phyloP scores from a whole-genome alignment of 805 yeast species.

The Cyberlindnera meyerae region DNA sequence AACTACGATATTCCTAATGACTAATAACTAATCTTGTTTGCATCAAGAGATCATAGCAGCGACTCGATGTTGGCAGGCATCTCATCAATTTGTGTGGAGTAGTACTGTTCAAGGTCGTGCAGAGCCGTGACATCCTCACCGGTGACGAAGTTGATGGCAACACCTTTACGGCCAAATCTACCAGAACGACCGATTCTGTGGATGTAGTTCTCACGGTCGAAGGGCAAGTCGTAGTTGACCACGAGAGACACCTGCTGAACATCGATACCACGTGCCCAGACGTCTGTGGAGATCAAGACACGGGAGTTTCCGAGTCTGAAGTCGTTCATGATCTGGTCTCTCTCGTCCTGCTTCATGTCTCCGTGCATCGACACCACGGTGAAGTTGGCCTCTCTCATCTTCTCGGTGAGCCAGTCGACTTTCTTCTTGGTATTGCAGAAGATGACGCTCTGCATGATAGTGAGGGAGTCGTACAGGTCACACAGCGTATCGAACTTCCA shows the following conservation, averaged over 20 bases:
- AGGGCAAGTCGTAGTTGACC: conserved; percentile 90
- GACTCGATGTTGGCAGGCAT: conserved; percentile 74
- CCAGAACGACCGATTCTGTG: conserved; percentile 99
- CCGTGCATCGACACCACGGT: conserved; percentile 96
- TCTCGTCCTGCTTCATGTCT: conserved; percentile 91
- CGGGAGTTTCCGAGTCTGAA: conserved; percentile 92
- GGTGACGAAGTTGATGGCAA: conserved; percentile 91
- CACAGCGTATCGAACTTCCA: conserved; percentile 93
- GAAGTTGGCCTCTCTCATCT: conserved; percentile 75
- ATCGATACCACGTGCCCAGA: conserved; percentile 98
- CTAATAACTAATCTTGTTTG: too few relatives aligned
- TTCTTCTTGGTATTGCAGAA: conserved; percentile 96
- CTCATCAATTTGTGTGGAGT: conserved; percentile 69
- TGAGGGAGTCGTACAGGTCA: conserved; percentile 90
- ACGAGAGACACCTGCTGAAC: conserved; percentile 97
- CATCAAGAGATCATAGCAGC: conserved; percentile 9
- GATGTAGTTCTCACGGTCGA: conserved; percentile 89
- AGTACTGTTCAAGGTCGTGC: conserved; percentile 70
- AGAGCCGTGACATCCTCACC: conserved; percentile 68
- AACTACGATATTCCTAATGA: too few relatives aligned
- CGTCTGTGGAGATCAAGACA: conserved; percentile 92
- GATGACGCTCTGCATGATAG: conserved; percentile 96
- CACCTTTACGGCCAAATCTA: conserved; percentile 97
- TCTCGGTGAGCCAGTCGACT: conserved; percentile 85
- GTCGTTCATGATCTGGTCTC: conserved; percentile 93